A percentile compares a stretch with the other conserved stretches of the same genome.
phyloP scores from a whole-genome alignment of 805 yeast genomes.

The Saccharomycopsis malanga region DNA sequence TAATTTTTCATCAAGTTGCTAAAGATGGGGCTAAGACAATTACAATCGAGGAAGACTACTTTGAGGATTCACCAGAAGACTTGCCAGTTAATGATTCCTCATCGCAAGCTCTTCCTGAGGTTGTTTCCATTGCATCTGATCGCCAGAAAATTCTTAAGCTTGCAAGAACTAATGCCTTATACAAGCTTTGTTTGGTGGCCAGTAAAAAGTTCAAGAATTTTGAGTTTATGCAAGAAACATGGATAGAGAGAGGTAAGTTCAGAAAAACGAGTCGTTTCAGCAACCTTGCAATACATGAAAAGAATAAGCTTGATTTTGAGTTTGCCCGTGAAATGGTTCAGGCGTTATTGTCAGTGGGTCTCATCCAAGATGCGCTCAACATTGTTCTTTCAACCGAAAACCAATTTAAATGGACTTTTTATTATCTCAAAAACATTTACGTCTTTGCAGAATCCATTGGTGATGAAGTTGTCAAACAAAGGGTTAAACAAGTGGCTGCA shows the following conservation, averaged over 20 bases:
- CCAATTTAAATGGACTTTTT: constrained; percentile 62
- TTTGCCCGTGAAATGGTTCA: constrained; percentile 71
- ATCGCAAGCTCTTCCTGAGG: not conserved
- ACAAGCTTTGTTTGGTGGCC: constrained; percentile 58
- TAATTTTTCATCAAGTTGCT: constrained; percentile 1
- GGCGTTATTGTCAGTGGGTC: constrained; percentile 47
- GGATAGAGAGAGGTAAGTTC: constrained; percentile 75
- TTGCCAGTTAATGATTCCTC: not conserved
- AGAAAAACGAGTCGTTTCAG: constrained; percentile 51
- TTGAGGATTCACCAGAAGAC: not conserved
- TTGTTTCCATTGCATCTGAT: not conserved
- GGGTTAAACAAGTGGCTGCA: constrained; percentile 6
- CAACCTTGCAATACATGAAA: constrained; percentile 29
- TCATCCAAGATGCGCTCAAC: constrained; percentile 62
- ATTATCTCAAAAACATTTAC: constrained; percentile 18
- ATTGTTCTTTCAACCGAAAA: constrained; percentile 59
- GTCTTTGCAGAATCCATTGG: constrained; percentile 19
- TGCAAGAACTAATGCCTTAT: constrained; percentile 42
- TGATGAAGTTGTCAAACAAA: constrained; percentile 11
- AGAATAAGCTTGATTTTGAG: constrained; percentile 46
- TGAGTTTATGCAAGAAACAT: constrained; percentile 55
- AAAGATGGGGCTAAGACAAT: not conserved
- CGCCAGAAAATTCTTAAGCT: constrained; percentile 22
- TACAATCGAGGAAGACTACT: constrained; percentile 1
- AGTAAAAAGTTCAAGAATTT: constrained; percentile 50